A percentile compares a stretch with the other conserved stretches of the same genome.
phyloP scores from a whole-genome alignment of 805 yeast species.

The Ogataea ganodermae region DNA sequence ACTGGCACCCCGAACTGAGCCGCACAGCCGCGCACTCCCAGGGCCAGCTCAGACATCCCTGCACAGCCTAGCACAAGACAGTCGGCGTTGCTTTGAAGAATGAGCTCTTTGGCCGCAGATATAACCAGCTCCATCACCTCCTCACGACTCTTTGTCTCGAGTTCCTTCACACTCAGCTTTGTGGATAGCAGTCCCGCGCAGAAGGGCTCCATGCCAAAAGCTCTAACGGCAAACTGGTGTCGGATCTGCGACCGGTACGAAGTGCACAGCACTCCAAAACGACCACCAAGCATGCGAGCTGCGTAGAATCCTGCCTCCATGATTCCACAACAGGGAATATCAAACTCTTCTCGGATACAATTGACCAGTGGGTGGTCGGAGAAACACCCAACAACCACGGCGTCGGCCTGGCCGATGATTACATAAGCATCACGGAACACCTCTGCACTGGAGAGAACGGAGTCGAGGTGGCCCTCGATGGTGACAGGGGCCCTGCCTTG shows the following conservation, averaged over 20 bases:
- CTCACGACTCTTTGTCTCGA: constrained; percentile 34
- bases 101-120: constrained; percentile 28
- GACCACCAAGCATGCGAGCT: constrained; percentile 36
- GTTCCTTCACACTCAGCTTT: constrained; percentile 35
- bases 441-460: constrained; percentile 36
- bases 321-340: constrained; percentile 37
- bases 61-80: constrained; percentile 74
- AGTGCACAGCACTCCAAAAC: constrained; percentile 37
- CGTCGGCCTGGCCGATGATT: constrained; percentile 32
- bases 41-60: constrained; percentile 88
- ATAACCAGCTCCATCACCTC: constrained; percentile 33
- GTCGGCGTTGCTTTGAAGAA: constrained; percentile 38
- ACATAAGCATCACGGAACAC: constrained; percentile 34
- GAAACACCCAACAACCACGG: constrained; percentile 38
- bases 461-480: constrained; percentile 38
- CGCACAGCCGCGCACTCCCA: constrained; percentile 90
- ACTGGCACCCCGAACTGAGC: constrained; percentile 87
- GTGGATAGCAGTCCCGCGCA: constrained; percentile 39
- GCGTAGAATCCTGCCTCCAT: constrained; percentile 39
- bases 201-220: constrained; percentile 31
- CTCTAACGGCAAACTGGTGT: constrained; percentile 34
- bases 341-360: constrained; percentile 38
- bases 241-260: constrained; percentile 35
- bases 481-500: constrained; percentile 31
- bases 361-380: constrained; percentile 39